Evolutionary conservation across 1,284 basidiomycete genomes (phyloP), one percentile per base, ranked within the genome.

Genomic region (Gymnopus androsaceus): DNA sequence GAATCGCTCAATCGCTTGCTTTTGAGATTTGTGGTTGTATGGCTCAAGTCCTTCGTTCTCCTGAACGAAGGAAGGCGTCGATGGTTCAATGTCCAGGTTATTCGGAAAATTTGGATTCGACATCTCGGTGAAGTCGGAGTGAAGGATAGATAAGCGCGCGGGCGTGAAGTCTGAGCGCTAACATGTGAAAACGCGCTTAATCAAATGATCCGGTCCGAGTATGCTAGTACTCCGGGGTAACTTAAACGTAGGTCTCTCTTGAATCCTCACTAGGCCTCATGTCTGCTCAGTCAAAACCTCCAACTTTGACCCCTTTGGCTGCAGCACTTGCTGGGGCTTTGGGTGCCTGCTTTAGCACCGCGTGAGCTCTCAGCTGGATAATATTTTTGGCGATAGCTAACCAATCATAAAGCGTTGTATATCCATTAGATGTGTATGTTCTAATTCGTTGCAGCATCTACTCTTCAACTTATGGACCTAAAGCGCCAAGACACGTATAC

Each of bases 401-500:
- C 50, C 48, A 42, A 55, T 21, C n/a, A 30, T 36, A 28, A 23
- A 95, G 93, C 45, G 82, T 93, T 58, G 93, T 98, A 19, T 99
- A 99, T 72, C 97, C 97, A 25, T 77, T 99, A 56, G 97, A 99
- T 75, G 85, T 87, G 87, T 90, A 87, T 78, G 88, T 83, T 51
- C 38, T 41, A 36, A 9, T 47, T 17, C 15, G 2, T 17, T 23
- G 31, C 67, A 63, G 11, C n/a, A n/a, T n/a, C n/a, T n/a, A 56
- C 17, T 37, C 36, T 23, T 19, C 17, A 30, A 21, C 21, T 47
- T 3, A 36, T 28, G 3, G 14, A 28, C 56, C 49, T 37, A 17
- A 66, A 95, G 93, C 21, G 91, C 94, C 62, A 99, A 99, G 75
- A 99, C 97, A 1, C 86, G 93, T 44, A 95, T 99, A 62, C 97